phyloP scores from a whole-genome alignment of 805 yeast genomes.

The Geotrichum ghanense region DNA sequence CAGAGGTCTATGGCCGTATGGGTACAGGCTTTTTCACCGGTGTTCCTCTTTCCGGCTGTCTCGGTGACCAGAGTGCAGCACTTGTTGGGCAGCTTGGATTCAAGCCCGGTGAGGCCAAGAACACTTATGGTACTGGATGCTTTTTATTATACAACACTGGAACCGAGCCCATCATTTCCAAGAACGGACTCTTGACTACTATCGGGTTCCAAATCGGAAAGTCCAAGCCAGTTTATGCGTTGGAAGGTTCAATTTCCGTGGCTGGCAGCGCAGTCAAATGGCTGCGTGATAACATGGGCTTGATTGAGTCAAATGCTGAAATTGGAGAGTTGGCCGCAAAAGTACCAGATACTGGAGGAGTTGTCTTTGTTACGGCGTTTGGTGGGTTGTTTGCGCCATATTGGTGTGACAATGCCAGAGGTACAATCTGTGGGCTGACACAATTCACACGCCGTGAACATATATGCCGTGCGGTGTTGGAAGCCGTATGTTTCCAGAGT shows the following conservation, averaged over 20 bases:
- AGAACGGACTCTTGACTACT: conserved; percentile 80
- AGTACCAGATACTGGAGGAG: conserved; percentile 78
- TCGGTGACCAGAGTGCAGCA: conserved; percentile 93
- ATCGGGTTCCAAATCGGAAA: conserved; percentile 83
- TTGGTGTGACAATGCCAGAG: conserved; percentile 89
- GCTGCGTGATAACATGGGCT: conserved; percentile 80
- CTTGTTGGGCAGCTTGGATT: conserved; percentile 87
- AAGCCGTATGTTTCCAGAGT: conserved; percentile 91
- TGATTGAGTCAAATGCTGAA: conserved; percentile 73
- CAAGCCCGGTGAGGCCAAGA: conserved; percentile 75
- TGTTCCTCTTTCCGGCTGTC: conserved; percentile 76
- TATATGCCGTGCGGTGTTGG: conserved; percentile 88
- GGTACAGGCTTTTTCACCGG: conserved; percentile 38
- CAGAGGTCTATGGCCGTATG: conserved; percentile 69
- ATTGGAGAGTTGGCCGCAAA: conserved; percentile 83
- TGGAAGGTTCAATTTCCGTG: conserved; percentile 93
- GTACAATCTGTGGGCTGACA: conserved; percentile 86
- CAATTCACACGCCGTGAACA: conserved; percentile 88
- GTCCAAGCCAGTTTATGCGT: conserved; percentile 66
- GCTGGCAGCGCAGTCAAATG: conserved; percentile 93
- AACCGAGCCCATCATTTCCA: conserved; percentile 50
- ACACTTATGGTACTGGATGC: conserved; percentile 96
- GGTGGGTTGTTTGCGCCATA: conserved; percentile 92
- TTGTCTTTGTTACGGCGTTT: conserved; percentile 89
- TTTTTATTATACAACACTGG: conserved; percentile 87